Percentiles rank a stretch among this genome's conserved stretches.
phyloP scores from a whole-genome alignment of 164 flowering plant species.

The Magnolia changhungtana region DNA sequence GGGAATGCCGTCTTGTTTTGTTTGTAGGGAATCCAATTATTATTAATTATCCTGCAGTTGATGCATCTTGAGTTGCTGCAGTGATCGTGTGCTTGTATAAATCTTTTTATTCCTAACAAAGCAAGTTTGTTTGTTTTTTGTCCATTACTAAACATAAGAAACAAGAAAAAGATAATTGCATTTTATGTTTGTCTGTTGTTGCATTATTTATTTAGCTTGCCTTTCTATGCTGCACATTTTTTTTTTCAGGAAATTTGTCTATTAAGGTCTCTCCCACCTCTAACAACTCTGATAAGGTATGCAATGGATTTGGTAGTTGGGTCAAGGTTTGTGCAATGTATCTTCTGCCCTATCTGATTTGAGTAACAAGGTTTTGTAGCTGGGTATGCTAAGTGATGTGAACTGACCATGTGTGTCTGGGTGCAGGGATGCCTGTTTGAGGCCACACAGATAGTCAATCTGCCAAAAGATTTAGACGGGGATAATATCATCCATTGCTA shows the following conservation, averaged over 20 bases:
- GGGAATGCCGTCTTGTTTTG: too few relatives aligned
- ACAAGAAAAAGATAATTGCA: too few relatives aligned
- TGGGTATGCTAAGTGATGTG: not conserved
- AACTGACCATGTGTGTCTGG: conserved; percentile 6
- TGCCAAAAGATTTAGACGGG: conserved; percentile 79
- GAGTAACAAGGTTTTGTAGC: not conserved
- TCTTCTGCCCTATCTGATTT: not conserved
- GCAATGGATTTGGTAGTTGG: conserved; percentile 99
- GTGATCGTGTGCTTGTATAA: too few relatives aligned
- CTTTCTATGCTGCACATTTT: not conserved
- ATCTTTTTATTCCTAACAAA: too few relatives aligned
- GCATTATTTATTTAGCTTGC: not conserved
- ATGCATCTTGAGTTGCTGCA: too few relatives aligned
- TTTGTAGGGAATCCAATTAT: too few relatives aligned
- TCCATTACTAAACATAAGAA: too few relatives aligned
- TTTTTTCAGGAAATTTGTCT: too few relatives aligned
- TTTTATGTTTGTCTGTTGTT: not conserved
- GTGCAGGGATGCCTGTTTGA: conserved; percentile 94
- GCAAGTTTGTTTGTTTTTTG: not conserved
- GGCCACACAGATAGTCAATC: conserved; percentile 87
- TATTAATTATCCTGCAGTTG: too few relatives aligned
- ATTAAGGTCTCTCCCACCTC: conserved; percentile 77
- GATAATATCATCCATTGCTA: conserved; percentile 97
- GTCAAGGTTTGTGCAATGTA: conserved; percentile 70
- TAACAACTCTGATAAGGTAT: conserved; percentile 88